Conservation (phyloP, 345 rosid genomes). For the Gossypium herbaceum region DNA sequence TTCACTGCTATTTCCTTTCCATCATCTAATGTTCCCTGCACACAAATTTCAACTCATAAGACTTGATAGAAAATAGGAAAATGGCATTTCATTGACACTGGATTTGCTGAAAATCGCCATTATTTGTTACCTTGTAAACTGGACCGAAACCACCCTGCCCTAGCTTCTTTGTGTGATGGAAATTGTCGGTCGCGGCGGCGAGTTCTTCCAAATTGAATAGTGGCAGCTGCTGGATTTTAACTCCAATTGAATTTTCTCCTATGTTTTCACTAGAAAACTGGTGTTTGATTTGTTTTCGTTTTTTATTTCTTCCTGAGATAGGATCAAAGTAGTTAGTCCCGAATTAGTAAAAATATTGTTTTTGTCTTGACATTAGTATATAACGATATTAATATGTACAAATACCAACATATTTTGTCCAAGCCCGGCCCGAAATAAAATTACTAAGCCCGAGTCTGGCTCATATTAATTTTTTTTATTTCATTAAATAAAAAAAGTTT, state of each 20-base stretch:
- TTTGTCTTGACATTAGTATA: no score
- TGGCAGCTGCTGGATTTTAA: not conserved
- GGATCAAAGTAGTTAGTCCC: not conserved
- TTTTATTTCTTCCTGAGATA: not conserved
- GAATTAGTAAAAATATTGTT: accelerated
- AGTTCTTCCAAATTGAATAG: not conserved
- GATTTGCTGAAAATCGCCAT: not conserved
- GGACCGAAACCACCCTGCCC: not conserved
- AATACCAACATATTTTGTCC: no score
- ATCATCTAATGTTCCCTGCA: not conserved
- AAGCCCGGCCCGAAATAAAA: no score
- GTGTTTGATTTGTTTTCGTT: not conserved
- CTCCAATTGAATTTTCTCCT: not conserved
- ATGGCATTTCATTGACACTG: not conserved
- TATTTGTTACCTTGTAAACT: slow-evolving; percentile 25
- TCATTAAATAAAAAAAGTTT: no score
- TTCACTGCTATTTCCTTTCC: not conserved
- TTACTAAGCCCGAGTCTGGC: no score
- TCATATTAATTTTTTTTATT: no score
- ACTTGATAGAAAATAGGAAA: not conserved
- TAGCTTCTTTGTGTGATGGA: slow-evolving; percentile 2
- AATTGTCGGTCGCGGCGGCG: slow-evolving; percentile 32
- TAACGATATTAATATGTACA: no score
- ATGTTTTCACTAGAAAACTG: not conserved
- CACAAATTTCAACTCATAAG: not conserved